These are phyloP conservation scores for Gnomoniopsis sp. DNA, from an alignment of 2,329 filamentous ascomycete species.

Conservation along the genomic window DNA sequence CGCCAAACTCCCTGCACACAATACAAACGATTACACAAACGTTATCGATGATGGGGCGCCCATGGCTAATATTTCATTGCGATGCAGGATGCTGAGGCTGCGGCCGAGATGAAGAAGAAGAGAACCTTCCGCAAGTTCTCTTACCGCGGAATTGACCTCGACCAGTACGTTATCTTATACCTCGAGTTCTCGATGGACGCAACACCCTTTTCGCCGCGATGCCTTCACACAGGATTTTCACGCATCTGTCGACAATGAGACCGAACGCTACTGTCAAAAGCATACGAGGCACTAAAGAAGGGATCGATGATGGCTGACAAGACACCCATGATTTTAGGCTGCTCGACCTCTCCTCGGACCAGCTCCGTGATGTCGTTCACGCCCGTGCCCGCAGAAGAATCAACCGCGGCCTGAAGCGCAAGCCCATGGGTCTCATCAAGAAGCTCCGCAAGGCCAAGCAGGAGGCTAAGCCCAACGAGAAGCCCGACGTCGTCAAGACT, in stretches of 20 bases:
- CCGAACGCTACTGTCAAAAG: conserved; percentile 22
- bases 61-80: conserved; percentile 14
- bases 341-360: conserved; percentile 96
- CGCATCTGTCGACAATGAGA: not conserved
- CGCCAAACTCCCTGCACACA: not conserved
- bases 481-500: conserved; percentile 98
- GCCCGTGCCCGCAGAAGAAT: conserved; percentile 97
- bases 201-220: not conserved
- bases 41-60: conserved; percentile 9
- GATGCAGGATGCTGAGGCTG: conserved; percentile 87
- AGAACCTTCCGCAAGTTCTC: conserved; percentile 99
- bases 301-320: conserved; percentile 8
- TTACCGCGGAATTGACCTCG: conserved; percentile 98
- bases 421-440: conserved; percentile 99
- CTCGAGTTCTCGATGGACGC: not conserved
- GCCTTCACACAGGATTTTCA: not conserved
- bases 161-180: conserved; percentile 70
- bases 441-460: conserved; percentile 99
- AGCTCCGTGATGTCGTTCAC: conserved; percentile 99
- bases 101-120: conserved; percentile 99
- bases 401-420: conserved; percentile 99
- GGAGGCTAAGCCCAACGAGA: conserved; percentile 99
- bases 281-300: not conserved
- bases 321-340: conserved; percentile 58
- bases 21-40: no score